Evolutionary conservation across 768 basidiomycete species (phyloP), one percentile per base, ranked within the genome.

Genomic region (Amanita subjunquillea): DNA sequence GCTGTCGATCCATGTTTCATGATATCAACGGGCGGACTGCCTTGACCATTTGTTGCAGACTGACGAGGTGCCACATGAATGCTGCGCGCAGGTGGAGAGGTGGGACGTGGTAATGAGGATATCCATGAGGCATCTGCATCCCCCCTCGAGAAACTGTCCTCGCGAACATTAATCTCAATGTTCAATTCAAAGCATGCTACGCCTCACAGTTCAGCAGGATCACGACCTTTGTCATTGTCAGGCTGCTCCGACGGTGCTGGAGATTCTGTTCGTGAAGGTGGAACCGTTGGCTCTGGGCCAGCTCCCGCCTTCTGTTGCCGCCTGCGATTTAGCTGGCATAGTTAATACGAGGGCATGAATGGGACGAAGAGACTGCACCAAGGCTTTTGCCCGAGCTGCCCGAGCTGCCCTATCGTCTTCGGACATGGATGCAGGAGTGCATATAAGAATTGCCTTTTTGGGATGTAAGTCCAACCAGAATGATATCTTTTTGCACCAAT

Each of bases 381-480:
- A 62, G 46, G 86, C 88, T 66, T 86, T 88, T 51, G 86, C 90
- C 56, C 90, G 79, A 2, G 90, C 90, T 51, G 89, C 79, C 67
- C 86, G 90, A 13, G 79, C 80, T 50, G 87, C 86, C 55, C 89
- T 79, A 56, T 91, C 90, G 54, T 83, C 81, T 60, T 88, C 88
- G 23, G 82, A 74, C 80, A 75, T 79, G 34, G 13, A 17, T 41
- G 25, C 30, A 22, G 12, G 7, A 40, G 3, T 15, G 20, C 25
- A 3, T 22, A 13, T 10, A 23, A 10, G 20, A 20, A 38, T 41
- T 50, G 29, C 49, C 60, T 59, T 59, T 60, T 54, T 49, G 50
- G 59, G 59, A 54, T 20, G 30, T 3, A 39, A 9, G 7, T n/a
- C 13, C 9, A 25, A 30, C 41, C 38, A 41, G 37, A 50, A n/a